Base-by-base conservation (phyloP, 495 filamentous ascomycete species). In the Aspergillus cavernicola region DNA sequence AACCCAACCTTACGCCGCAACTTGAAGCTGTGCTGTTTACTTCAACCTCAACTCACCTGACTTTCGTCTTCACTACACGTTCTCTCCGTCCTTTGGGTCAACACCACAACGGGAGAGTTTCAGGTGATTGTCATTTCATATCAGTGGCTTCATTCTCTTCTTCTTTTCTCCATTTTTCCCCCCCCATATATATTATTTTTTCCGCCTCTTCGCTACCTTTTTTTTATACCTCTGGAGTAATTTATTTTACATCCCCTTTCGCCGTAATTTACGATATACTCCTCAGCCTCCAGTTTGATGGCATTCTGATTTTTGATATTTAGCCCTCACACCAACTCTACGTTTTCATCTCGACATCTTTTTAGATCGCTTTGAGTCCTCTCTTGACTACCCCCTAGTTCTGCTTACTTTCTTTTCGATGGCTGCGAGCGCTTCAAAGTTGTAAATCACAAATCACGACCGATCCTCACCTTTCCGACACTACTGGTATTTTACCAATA, bases 351-450 rank as follows among this genome's bases (percentile, higher is more conserved):
- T 46, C 57, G 52, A 55, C 52, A 55, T 32, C 42, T 39, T 32
- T 48, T 6, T 40, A 31, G 47, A 40, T 41, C 33, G 46, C 24
- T 40, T 41, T 47, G 52, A 55, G 22, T 24, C 36, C 1, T 35
- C 41, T 55, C 32, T 39, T 33, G 44, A 10, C 20, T 16, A 8
- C 26, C 26, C 44, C 11, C 31, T 35, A 23, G 16, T 37, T 26
- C 29, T 24, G 29, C 18, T 9, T 37, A 10, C 46, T 28, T 13
- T 31, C 1, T 20, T 19, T 20, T 50, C 46, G 36, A 64, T 64
- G 61, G 61, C 61, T 59, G 61, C 52, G 57, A 56, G n/a, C n/a
- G n/a, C n/a, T n/a, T n/a, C n/a, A n/a, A n/a, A n/a, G 50, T 52
- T 47, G 48, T 29, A 56, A 56, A 57, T 64, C 55, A 64, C n/a